Base-by-base conservation (phyloP, 371 early-diverging fungal species). In the Mucor indicus region DNA sequence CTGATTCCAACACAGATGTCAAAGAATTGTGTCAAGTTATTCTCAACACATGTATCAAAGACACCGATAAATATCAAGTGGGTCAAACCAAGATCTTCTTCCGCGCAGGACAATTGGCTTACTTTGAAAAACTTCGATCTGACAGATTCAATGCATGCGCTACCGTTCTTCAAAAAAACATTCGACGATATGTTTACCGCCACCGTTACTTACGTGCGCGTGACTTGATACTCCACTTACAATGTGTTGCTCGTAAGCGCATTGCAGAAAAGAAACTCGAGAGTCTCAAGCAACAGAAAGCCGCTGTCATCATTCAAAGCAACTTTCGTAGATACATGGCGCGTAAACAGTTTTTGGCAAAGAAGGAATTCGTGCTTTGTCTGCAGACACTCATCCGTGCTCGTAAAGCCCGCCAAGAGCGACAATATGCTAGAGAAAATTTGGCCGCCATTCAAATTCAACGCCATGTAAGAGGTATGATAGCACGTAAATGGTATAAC, bases 21-120 rank as follows among this genome's bases (percentile, higher is more conserved):
- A 62, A 62, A 37, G 62, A 67, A 27, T 57, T 84, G 37, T 84
- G 84, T 54, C 59, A 66, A 16, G 63, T 69, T 25, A 87, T 95
- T 56, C 80, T 95, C 9, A 75, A 81, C 32, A 62, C 61, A 7
- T 70, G 84, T 11, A 86, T 96, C 43, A 64, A 64, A 31, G 89
- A 89, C 53, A 61, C 67, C 9, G 93, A 92, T 60, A 87, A 91
- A 57, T 99, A 88, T 68, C 98, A 96, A 72, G 72, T 99, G 17
- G 99, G 99, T 49, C 64, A 84, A 33, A 95, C 97, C 6, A 98
- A 96, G 69, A 89, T 99, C 38, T 99, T 99, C 70, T 98, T 99
- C 89, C 89, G 97, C 13, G 92, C 98, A 16, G 98, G 98, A 35
- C 91, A 69, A 61, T 72, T 98, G 30, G 98, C 98, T n/a, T 83